Percentiles rank a stretch among this genome's conserved stretches.
Evolutionary conservation across 768 basidiomycete genomes (phyloP).

Genomic region (Phaeolepiota aurea): DNA sequence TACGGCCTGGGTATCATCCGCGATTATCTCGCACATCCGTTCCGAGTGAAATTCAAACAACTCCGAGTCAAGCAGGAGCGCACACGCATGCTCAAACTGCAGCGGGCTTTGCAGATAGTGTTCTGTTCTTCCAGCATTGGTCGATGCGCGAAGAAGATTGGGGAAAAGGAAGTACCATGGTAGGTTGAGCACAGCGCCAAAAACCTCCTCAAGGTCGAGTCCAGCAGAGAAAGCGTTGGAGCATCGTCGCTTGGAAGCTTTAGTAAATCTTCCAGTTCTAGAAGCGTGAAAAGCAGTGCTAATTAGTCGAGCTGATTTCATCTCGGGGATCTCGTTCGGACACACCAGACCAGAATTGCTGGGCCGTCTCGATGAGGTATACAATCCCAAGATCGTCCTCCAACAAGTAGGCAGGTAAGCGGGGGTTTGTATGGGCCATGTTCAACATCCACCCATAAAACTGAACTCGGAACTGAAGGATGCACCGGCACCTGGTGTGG

Average conservation of each 20-base stretch:
- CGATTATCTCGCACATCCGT: slow-evolving; percentile 77
- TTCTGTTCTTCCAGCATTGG: slow-evolving; percentile 43
- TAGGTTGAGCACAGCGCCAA: slow-evolving; percentile 75
- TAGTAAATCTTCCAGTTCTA: slow-evolving; percentile 86
- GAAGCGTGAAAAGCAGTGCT: slow-evolving; percentile 3
- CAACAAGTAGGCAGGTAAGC: slow-evolving; percentile 28
- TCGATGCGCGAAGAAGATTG: no score
- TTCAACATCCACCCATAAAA: slow-evolving; percentile 1
- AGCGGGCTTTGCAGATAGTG: slow-evolving; percentile 77
- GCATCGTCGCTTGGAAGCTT: slow-evolving; percentile 52
- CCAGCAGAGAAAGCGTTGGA: slow-evolving; percentile 65
- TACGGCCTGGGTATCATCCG: slow-evolving; percentile 62
- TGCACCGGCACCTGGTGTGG: no score
- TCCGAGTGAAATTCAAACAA: slow-evolving; percentile 89
- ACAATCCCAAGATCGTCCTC: slow-evolving; percentile 72
- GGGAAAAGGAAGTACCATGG: slow-evolving; percentile 85
- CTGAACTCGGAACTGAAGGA: not conserved
- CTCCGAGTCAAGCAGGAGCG: slow-evolving; percentile 72
- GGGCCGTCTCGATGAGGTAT: slow-evolving; percentile 75
- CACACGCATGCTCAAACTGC: slow-evolving; percentile 80
- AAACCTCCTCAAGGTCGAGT: slow-evolving; percentile 71
- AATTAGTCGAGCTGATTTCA: slow-evolving; percentile 1
- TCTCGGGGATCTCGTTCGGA: slow-evolving; percentile 2
- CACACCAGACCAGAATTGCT: slow-evolving; percentile 89
- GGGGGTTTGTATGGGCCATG: slow-evolving; percentile 18